Conservation (phyloP, 352 stramenopile genomes). For the Pythium biforme region DNA sequence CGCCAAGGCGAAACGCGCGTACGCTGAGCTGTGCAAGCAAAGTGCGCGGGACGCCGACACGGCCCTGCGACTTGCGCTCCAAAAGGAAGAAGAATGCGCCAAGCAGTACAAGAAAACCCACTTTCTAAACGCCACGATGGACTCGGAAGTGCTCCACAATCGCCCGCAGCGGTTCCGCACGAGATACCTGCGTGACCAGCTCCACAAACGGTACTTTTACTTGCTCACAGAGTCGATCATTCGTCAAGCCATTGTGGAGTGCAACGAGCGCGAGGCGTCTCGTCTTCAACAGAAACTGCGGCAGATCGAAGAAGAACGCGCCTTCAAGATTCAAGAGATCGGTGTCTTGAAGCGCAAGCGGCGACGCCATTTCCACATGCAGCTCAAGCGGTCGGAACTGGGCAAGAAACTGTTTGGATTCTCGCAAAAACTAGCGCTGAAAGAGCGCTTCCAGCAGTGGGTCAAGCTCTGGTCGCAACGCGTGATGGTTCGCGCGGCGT, state of each 20-base stretch:
- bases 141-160: conserved; percentile 66
- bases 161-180: conserved; percentile 66
- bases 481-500: conserved; percentile 52
- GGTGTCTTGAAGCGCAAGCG: conserved; percentile 47
- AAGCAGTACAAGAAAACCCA: conserved; percentile 46
- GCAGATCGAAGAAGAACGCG: conserved; percentile 39
- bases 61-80: conserved; percentile 33
- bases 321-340: conserved; percentile 54
- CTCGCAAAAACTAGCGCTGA: conserved; percentile 34
- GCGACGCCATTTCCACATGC: conserved; percentile 41
- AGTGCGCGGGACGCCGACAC: conserved; percentile 34
- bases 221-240: conserved; percentile 61
- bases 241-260: conserved; percentile 41
- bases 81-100: conserved; percentile 37
- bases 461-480: conserved; percentile 56
- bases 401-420: conserved; percentile 52
- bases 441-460: conserved; percentile 61
- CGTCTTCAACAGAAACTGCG: conserved; percentile 36
- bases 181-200: conserved; percentile 48
- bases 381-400: conserved; percentile 45
- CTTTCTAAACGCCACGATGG: conserved; percentile 54
- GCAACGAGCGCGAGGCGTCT: conserved; percentile 42
- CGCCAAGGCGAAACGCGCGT: conserved; percentile 42
- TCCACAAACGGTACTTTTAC: conserved; percentile 57
- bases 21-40: conserved; percentile 44